Percentiles rank a stretch among this genome's conserved stretches.
Conservation (phyloP, 192 early-diverging fungal genomes). For the Backusella tuberculispora region DNA sequence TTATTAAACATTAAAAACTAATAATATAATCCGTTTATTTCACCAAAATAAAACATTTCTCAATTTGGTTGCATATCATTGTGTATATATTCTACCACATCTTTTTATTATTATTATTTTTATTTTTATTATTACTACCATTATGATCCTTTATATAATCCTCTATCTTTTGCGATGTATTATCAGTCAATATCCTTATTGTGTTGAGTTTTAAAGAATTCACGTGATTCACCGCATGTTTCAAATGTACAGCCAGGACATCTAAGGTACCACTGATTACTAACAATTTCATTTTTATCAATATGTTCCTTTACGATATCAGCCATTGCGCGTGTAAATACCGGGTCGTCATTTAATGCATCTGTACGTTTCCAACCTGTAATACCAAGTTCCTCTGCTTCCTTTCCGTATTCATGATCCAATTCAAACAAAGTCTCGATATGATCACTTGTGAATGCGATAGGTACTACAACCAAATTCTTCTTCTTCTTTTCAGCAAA, state of each 20-base stretch:
- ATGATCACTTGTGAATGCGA: constrained; percentile 97
- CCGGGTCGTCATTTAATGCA: constrained; percentile 89
- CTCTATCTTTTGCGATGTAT: too few species aligned
- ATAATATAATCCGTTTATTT: too few species aligned
- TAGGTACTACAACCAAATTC: constrained; percentile 85
- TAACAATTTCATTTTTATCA: constrained; percentile 40
- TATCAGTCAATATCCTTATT: too few species aligned
- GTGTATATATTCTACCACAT: too few species aligned
- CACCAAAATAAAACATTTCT: too few species aligned
- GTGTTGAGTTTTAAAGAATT: constrained; percentile 61
- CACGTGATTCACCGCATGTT: constrained; percentile 63
- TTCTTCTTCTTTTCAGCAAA: constrained; percentile 78
- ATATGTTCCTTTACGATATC: constrained; percentile 86
- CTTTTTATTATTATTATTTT: too few species aligned
- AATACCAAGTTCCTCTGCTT: constrained; percentile 84
- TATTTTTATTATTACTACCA: background rate
- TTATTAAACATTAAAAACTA: too few species aligned
- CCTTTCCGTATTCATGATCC: constrained; percentile 89
- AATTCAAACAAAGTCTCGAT: constrained; percentile 98
- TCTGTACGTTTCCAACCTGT: constrained; percentile 85
- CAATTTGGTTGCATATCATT: too few species aligned
- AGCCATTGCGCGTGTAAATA: constrained; percentile 90
- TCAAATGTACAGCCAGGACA: constrained; percentile 79
- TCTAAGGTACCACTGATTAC: constrained; percentile 64
- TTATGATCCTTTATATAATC: background rate